phyloP scores from a whole-genome alignment of 768 basidiomycete species.

The Sarcodon sp. region DNA sequence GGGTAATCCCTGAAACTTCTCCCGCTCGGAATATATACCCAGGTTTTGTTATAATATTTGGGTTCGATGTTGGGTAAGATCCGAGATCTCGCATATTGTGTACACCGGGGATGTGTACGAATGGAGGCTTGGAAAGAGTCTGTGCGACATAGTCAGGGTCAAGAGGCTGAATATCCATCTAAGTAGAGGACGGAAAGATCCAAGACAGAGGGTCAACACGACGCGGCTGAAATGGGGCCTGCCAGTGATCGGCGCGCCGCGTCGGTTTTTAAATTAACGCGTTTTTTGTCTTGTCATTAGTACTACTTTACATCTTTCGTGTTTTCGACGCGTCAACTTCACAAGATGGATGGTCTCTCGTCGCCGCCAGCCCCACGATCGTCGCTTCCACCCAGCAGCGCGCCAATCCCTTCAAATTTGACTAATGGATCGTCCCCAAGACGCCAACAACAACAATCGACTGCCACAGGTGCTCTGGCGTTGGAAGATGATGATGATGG shows the following conservation, averaged over 20 bases:
- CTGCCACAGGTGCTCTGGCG: slow-evolving; percentile 18
- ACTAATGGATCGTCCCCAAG: slow-evolving; percentile 18
- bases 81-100: slow-evolving; percentile 69
- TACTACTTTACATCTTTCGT: slow-evolving; percentile 11
- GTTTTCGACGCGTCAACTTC: slow-evolving; percentile 5
- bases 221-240: neutral
- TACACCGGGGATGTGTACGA: slow-evolving; percentile 59
- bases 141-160: slow-evolving; percentile 54
- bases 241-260: slow-evolving; percentile 1
- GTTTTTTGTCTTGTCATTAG: slow-evolving; percentile 8
- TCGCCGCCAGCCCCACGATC: slow-evolving; percentile 43
- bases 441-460: slow-evolving; percentile 8
- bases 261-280: slow-evolving; percentile 6
- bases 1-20: slow-evolving; percentile 58
- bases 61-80: slow-evolving; percentile 30
- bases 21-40: slow-evolving; percentile 53
- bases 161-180: slow-evolving; percentile 39
- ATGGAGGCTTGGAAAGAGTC: slow-evolving; percentile 56
- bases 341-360: slow-evolving; percentile 38
- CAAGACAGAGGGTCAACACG: neutral
- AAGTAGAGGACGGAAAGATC: neutral
- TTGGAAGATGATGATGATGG: slow-evolving; percentile 32
- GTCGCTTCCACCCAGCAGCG: slow-evolving; percentile 41
- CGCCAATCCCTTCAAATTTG: slow-evolving; percentile 24
- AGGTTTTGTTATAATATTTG: slow-evolving; percentile 42